A percentile compares a stretch with the other conserved stretches of the same genome.
Conservation (phyloP, 1,284 basidiomycete species). For the Leccinum griseonigrum region DNA sequence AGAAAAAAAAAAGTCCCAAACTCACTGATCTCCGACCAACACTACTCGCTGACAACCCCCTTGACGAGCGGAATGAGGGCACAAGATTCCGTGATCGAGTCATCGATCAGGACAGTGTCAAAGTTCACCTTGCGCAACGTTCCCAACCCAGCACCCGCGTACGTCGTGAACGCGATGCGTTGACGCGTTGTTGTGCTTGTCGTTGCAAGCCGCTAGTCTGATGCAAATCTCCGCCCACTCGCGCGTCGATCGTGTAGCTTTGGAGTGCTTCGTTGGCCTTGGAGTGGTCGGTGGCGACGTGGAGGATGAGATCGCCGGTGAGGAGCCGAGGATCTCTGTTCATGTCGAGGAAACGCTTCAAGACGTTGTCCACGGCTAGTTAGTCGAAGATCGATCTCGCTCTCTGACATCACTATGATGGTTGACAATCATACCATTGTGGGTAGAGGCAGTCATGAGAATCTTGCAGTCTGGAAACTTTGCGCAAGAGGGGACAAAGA, state of each 20-base stretch:
- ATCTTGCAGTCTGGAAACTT: constrained; percentile 42
- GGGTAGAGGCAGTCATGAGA: constrained; percentile 66
- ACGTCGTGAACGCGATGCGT: constrained; percentile 61
- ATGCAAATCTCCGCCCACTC: constrained; percentile 56
- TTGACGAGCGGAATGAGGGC: constrained; percentile 65
- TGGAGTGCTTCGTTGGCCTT: constrained; percentile 57
- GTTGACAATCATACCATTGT: constrained; percentile 46
- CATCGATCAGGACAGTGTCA: constrained; percentile 62
- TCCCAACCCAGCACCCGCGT: constrained; percentile 61
- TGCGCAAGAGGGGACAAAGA: constrained; percentile 43
- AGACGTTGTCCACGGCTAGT: constrained; percentile 65
- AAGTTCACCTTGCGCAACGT: constrained; percentile 55
- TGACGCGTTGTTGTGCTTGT: constrained; percentile 55
- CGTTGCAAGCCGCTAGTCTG: constrained; percentile 57
- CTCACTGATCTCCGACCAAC: constrained; percentile 68
- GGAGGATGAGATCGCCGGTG: constrained; percentile 52
- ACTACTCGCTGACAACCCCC: constrained; percentile 47
- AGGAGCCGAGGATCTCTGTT: constrained; percentile 45
- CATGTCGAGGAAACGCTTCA: constrained; percentile 54
- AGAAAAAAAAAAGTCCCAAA: constrained; percentile 1
- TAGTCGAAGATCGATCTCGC: neutral
- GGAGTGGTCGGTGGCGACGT: constrained; percentile 61
- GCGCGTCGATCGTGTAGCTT: constrained; percentile 58
- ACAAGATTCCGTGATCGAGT: constrained; percentile 62
- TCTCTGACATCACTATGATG: neutral